These are phyloP conservation scores for Pochonia chlamydosporia DNA, from an alignment of 2,329 filamentous ascomycete species.

Conservation along the genomic window DNA sequence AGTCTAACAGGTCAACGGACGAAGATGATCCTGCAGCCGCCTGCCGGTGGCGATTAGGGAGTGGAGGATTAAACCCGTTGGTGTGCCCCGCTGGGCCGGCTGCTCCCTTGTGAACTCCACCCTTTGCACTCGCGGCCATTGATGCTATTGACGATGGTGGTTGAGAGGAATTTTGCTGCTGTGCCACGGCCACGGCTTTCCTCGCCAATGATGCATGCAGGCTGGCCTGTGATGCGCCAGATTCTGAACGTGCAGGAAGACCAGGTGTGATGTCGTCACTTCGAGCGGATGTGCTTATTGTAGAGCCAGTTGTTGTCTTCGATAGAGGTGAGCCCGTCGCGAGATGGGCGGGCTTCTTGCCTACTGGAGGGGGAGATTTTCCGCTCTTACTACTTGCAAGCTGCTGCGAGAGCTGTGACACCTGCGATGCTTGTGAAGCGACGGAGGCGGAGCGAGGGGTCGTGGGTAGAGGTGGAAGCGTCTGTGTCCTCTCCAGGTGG, in stretches of 20 bases:
- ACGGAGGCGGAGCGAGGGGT: slow-evolving; percentile 20
- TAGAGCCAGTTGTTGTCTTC: slow-evolving; percentile 15
- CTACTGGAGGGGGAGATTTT: slow-evolving; percentile 50
- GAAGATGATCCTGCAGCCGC: slow-evolving; percentile 7
- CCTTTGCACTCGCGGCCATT: background rate
- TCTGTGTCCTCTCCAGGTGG: slow-evolving; percentile 18
- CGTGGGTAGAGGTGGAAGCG: slow-evolving; percentile 19
- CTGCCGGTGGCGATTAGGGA: slow-evolving; percentile 2
- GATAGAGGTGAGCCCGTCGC: slow-evolving; percentile 21
- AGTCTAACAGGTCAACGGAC: slow-evolving; percentile 36
- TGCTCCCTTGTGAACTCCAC: slow-evolving; percentile 17
- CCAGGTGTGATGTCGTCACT: slow-evolving; percentile 15
- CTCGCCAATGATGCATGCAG: background rate
- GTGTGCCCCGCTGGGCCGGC: slow-evolving; percentile 13
- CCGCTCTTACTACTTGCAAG: slow-evolving; percentile 24
- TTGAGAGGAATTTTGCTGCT: background rate
- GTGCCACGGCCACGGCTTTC: slow-evolving; percentile 5
- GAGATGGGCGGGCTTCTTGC: slow-evolving; percentile 57
- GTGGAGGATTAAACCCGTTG: slow-evolving; percentile 6
- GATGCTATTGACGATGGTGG: background rate
- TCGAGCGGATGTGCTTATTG: slow-evolving; percentile 5
- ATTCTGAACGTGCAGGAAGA: slow-evolving; percentile 9
- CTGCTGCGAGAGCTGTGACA: slow-evolving; percentile 24
- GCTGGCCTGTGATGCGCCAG: slow-evolving; percentile 1
- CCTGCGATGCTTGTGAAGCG: slow-evolving; percentile 28